Conservation (phyloP, 225 moss, liverwort and hornwort species). For the Physcomitrium patens region DNA sequence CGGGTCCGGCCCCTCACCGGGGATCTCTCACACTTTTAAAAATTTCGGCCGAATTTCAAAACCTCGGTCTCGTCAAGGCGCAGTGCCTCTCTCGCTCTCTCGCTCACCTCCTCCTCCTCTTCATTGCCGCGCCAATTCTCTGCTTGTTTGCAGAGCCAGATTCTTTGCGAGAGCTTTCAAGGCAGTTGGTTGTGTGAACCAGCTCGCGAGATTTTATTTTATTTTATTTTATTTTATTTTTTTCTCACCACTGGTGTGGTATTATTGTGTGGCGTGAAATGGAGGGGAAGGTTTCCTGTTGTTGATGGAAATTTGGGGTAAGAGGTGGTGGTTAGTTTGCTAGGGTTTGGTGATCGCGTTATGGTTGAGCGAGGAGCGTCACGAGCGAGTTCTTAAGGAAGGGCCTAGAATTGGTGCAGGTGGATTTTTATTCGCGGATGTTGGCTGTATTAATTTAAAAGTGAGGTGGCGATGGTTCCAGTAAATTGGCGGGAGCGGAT, state of each 20-base stretch:
- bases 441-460: constrained; percentile 3
- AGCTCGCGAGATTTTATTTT: constrained; percentile 9
- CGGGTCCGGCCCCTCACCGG: constrained; percentile 33
- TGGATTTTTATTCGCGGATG: constrained; percentile 5
- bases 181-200: background rate
- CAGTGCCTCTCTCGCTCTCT: background rate
- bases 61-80: background rate
- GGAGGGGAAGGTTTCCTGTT: constrained; percentile 23
- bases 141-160: background rate
- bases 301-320: constrained; percentile 14
- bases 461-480: constrained; percentile 18
- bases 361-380: background rate
- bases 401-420: background rate
- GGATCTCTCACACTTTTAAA: constrained; percentile 41
- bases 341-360: constrained; percentile 35
- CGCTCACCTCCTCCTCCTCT: background rate
- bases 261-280: constrained; percentile 27
- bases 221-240: too few relatives aligned
- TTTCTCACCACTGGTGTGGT: background rate
- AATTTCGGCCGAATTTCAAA: constrained; percentile 34
- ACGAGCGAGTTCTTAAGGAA: constrained; percentile 2
- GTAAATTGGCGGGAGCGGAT: constrained; percentile 17
- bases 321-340: constrained; percentile 7
- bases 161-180: background rate
- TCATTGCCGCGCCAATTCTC: constrained; percentile 6